Evolutionary conservation across 495 filamentous ascomycete genomes (phyloP).

Genomic region (Aspergillus haitiensis): DNA sequence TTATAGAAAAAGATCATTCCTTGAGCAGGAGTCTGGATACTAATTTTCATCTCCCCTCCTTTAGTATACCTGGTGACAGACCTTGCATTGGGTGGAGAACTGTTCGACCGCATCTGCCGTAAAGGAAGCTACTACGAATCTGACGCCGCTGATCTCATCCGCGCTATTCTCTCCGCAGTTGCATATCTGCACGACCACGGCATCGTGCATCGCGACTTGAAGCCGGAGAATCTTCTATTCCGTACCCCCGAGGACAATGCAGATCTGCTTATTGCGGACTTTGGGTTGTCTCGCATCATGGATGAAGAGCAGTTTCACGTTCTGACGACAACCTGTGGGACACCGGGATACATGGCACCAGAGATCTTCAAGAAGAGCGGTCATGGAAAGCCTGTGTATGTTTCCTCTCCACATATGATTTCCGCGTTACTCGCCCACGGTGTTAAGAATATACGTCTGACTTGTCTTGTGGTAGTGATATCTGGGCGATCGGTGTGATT

Average conservation of each 20-base stretch:
- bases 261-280: slow-evolving; percentile 90
- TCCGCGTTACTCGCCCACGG: too few species aligned
- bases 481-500: slow-evolving; percentile 82
- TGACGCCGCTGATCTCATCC: slow-evolving; percentile 92
- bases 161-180: slow-evolving; percentile 92
- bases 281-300: slow-evolving; percentile 93
- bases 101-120: slow-evolving; percentile 97
- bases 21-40: neutral
- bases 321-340: slow-evolving; percentile 94
- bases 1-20: slow-evolving; percentile 4
- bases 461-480: slow-evolving; percentile 50
- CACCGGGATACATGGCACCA: slow-evolving; percentile 93
- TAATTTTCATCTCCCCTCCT: neutral
- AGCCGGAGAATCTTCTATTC: slow-evolving; percentile 57
- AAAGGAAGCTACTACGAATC: slow-evolving; percentile 98
- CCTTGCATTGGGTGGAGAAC: slow-evolving; percentile 91
- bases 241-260: slow-evolving; percentile 59
- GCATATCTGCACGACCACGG: slow-evolving; percentile 98
- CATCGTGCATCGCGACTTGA: slow-evolving; percentile 88
- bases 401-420: slow-evolving; percentile 7
- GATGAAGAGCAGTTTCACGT: slow-evolving; percentile 99
- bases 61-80: slow-evolving; percentile 95
- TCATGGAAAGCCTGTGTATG: slow-evolving; percentile 77
- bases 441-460: slow-evolving; percentile 3
- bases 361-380: slow-evolving; percentile 80